Evolutionary conservation across 1,139 yeast genomes (phyloP).

Genomic region (Kodamaea suecica): DNA sequence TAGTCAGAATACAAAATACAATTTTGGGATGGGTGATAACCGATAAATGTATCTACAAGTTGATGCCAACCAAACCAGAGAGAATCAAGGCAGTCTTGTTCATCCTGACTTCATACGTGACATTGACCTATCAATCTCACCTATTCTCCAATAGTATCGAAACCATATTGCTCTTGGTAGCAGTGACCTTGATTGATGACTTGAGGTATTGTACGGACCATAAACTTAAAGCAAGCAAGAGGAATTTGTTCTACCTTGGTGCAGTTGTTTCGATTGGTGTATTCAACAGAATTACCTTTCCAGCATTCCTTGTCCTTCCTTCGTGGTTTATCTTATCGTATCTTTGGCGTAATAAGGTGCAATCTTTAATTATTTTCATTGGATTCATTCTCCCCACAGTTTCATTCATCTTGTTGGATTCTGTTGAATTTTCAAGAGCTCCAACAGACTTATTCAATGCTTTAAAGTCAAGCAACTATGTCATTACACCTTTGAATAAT

Average conservation of each 20-base stretch:
- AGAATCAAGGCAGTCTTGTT: slow-evolving; percentile 62
- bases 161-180: slow-evolving; percentile 60
- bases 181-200: slow-evolving; percentile 51
- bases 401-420: slow-evolving; percentile 50
- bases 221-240: slow-evolving; percentile 5
- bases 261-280: slow-evolving; percentile 58
- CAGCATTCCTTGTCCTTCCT: slow-evolving; percentile 71
- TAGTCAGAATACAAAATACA: slow-evolving; percentile 57
- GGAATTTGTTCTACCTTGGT: slow-evolving; percentile 45
- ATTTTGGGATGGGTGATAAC: slow-evolving; percentile 56
- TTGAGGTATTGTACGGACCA: slow-evolving; percentile 31
- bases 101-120: slow-evolving; percentile 72
- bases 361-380: slow-evolving; percentile 19
- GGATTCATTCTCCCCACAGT: slow-evolving; percentile 36
- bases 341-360: slow-evolving; percentile 26
- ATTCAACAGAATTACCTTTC: slow-evolving; percentile 83
- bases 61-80: slow-evolving; percentile 60
- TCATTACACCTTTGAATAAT: slow-evolving; percentile 76
- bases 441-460: not conserved
- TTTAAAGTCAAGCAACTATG: slow-evolving; percentile 20
- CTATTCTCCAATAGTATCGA: slow-evolving; percentile 87
- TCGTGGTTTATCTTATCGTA: slow-evolving; percentile 37
- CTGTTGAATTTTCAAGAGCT: slow-evolving; percentile 11
- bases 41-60: slow-evolving; percentile 48
- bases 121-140: slow-evolving; percentile 80